Evolutionary conservation across 139 green algal species (phyloP), one percentile per base, ranked within the genome.

Genomic region (Volvox reticuliferus): DNA sequence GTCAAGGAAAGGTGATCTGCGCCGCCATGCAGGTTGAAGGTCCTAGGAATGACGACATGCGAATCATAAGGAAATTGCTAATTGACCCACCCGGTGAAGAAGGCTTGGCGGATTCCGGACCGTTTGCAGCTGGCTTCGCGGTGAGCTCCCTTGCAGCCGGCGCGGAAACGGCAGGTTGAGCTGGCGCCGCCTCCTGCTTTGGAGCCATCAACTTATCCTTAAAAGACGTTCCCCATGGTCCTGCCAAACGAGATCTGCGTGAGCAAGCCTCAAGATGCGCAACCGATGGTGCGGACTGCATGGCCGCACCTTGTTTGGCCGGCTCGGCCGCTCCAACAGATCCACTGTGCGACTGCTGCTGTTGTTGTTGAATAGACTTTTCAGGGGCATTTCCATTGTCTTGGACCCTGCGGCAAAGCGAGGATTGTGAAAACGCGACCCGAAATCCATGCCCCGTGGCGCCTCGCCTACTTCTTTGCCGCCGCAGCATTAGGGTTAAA

Each of bases 201-300:
- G 68, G 83, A 13, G 86, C 86, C 50, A 90, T 63, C 22, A 90
- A 33, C 21, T 90, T 90, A 2, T 90, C 86, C 86, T 83, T 90
- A 62, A 90, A 90, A 2, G 86, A 90, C 17, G 37, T 83, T 30
- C 86, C 86, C 65, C 68, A 83, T 63, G 71, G 71, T 79, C 71
- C 37, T 35, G 22, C 22, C 14, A 14, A 19, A 33, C 24, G 50
- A 84, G 79, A 33, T 65, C 79, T 67, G 79, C 32, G 28, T 44
- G 1, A 79, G 71, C 71, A 79, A 35, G 32, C 2, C 71, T 30
- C 71, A 79, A 5, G 16, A 79, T 18, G 32, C 71, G 24, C 65
- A 73, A 73, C 2, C 24, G 71, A 35, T 12, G 22, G n/a, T n/a
- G n/a, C n/a, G n/a, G 1, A 79, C 21, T 30, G 76, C 9, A 50